These are phyloP conservation scores for Dactylorhiza incarnata DNA, from an alignment of 106 monocot species.

Conservation along the genomic window DNA sequence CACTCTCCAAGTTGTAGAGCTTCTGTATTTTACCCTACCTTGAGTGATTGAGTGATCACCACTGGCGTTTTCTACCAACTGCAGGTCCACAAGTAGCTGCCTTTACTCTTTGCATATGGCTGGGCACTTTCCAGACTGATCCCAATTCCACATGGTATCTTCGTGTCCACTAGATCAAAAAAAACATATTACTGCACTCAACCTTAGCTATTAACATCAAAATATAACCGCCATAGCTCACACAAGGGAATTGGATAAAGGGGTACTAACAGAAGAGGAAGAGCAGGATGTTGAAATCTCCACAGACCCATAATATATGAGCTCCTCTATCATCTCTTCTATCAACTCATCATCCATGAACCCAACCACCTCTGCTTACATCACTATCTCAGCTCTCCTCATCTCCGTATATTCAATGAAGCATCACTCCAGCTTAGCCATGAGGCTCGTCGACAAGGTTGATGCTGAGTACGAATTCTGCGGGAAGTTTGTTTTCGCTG, in stretches of 20 bases:
- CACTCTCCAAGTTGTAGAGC: no score
- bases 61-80: no score
- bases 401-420: slow-evolving; percentile 18
- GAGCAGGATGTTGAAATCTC: slow-evolving; percentile 49
- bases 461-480: slow-evolving; percentile 16
- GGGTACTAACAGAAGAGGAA: slow-evolving; percentile 12
- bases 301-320: slow-evolving; percentile 63
- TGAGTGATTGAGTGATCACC: no score
- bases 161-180: no score
- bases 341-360: slow-evolving; percentile 50
- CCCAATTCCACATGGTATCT: no score
- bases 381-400: not conserved
- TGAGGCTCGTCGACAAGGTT: slow-evolving; percentile 42
- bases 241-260: not conserved
- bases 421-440: slow-evolving; percentile 55
- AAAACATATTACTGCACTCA: no score
- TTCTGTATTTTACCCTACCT: no score
- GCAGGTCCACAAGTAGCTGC: no score
- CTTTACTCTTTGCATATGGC: no score
- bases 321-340: slow-evolving; percentile 86
- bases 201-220: no score
- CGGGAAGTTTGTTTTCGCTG: slow-evolving; percentile 61
- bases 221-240: not conserved
- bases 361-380: slow-evolving; percentile 1
- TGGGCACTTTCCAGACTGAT: no score